phyloP scores from a whole-genome alignment of 148 eudicot genomes.

The Heliamphora exappendiculata region DNA sequence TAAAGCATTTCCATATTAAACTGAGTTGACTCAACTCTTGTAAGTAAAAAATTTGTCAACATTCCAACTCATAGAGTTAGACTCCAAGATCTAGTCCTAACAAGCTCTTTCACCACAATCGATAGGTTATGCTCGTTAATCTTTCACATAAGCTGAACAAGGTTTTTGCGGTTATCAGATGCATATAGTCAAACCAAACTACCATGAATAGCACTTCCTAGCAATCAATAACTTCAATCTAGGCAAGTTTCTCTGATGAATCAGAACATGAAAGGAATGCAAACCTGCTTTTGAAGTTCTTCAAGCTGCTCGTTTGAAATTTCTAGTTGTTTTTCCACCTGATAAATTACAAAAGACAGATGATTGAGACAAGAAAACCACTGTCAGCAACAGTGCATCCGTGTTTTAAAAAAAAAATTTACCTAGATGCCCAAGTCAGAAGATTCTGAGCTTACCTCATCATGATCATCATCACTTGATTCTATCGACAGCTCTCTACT shows the following conservation, averaged over 20 bases:
- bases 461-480: too few species aligned
- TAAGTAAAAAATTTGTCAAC: too few species aligned
- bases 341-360: conserved; percentile 15
- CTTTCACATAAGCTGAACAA: neutral
- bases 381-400: neutral
- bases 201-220: too few species aligned
- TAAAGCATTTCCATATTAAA: too few species aligned
- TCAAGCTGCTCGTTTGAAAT: conserved; percentile 42
- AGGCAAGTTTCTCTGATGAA: neutral
- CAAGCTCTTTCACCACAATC: neutral
- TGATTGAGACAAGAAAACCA: conserved; percentile 6
- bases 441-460: too few species aligned
- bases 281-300: conserved; percentile 70
- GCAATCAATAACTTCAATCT: neutral
- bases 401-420: neutral
- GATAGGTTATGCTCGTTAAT: neutral
- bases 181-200: neutral
- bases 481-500: too few species aligned
- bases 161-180: neutral
- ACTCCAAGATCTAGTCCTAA: too few species aligned
- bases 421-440: neutral
- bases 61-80: too few species aligned
- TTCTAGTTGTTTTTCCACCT: conserved; percentile 53
- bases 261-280: conserved; percentile 13
- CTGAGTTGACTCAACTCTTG: too few species aligned